phyloP scores from a whole-genome alignment of 148 eudicot species.

The Silene uniflora region DNA sequence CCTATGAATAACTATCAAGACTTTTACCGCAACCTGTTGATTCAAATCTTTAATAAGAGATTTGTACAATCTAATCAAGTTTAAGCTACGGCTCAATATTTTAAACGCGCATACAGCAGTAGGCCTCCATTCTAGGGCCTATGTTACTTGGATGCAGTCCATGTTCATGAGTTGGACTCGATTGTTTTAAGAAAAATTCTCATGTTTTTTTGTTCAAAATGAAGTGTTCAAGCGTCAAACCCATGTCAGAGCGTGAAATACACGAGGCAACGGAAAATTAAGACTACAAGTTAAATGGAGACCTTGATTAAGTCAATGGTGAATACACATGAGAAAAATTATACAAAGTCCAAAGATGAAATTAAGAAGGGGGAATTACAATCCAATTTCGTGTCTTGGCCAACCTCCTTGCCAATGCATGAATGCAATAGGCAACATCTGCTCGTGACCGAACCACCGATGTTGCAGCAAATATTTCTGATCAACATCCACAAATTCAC shows the following conservation, averaged over 20 bases:
- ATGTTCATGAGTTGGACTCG: not conserved
- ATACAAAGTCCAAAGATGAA: not conserved
- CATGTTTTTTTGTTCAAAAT: not conserved
- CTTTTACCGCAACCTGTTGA: conserved; percentile 83
- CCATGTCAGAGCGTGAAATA: no score
- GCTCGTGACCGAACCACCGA: conserved; percentile 73
- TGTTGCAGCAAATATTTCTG: conserved; percentile 74
- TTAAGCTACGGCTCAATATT: no score
- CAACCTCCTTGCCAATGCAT: conserved; percentile 83
- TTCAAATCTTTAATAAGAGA: not conserved
- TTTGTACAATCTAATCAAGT: not conserved
- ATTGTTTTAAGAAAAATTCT: not conserved
- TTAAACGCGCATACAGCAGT: no score
- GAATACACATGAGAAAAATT: not conserved
- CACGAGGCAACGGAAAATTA: no score
- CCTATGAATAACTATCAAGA: conserved; percentile 85
- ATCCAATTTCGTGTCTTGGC: conserved; percentile 94
- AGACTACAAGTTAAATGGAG: not conserved
- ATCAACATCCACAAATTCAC: conserved; percentile 19
- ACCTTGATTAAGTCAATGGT: not conserved
- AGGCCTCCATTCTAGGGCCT: not conserved
- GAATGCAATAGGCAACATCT: conserved; percentile 93
- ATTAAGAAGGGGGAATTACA: conserved; percentile 42
- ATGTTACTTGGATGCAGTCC: not conserved
- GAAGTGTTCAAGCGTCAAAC: not conserved